Conservation (phyloP, 257 asterid genomes). For the Ballota nigra region DNA sequence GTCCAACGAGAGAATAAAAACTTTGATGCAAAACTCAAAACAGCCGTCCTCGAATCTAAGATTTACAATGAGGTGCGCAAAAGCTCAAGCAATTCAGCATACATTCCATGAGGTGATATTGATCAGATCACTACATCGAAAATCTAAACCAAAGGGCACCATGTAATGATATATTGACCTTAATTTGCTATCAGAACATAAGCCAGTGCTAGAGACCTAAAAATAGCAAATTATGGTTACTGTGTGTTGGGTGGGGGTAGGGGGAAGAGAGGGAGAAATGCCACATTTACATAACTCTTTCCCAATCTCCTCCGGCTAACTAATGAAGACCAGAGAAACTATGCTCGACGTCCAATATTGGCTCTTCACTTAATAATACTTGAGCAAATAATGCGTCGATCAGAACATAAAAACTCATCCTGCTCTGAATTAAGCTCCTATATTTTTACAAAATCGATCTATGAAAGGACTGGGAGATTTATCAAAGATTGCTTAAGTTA, state of each 20-base stretch:
- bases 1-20: background rate
- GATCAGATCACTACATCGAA: background rate
- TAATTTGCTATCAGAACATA: background rate
- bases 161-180: background rate
- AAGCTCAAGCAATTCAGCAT: background rate
- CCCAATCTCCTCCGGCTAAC: background rate
- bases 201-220: background rate
- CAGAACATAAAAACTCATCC: background rate
- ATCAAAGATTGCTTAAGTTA: background rate
- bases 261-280: background rate
- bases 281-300: background rate
- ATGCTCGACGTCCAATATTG: background rate
- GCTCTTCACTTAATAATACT: background rate
- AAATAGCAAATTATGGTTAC: background rate
- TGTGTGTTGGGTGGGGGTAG: no score
- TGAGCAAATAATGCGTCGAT: background rate
- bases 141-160: background rate
- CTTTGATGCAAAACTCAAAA: background rate
- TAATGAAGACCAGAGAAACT: background rate
- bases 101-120: constrained; percentile 6
- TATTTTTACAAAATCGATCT: background rate
- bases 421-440: background rate
- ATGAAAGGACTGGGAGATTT: background rate
- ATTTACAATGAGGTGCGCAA: no score
- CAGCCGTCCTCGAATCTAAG: background rate